Conservation (phyloP, 1,284 basidiomycete species). For the Coniferiporia weirii region DNA sequence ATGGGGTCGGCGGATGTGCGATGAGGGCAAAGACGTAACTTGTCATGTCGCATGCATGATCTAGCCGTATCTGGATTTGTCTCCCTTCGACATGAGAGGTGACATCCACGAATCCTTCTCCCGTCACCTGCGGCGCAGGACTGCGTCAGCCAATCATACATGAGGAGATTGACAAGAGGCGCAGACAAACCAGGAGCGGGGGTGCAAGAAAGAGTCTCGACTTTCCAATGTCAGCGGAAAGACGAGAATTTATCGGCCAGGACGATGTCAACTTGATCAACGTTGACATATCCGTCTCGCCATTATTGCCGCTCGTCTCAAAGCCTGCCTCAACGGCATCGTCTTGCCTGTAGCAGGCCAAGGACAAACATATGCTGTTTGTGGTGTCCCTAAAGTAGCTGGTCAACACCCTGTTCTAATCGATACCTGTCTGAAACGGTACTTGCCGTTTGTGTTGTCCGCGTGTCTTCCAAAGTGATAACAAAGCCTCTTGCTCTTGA, state of each 20-base stretch:
- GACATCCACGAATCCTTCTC: conserved; percentile 16
- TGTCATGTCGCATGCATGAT: conserved; percentile 7
- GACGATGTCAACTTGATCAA: not conserved
- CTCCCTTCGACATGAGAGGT: conserved; percentile 5
- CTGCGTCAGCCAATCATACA: no score
- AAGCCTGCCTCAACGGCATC: not conserved
- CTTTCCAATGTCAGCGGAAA: conserved; percentile 7
- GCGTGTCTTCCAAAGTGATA: conserved; percentile 6
- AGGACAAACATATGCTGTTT: conserved; percentile 10
- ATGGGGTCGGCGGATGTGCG: conserved; percentile 14
- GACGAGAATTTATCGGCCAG: conserved; percentile 13
- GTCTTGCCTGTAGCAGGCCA: conserved; percentile 10
- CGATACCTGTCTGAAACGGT: not conserved
- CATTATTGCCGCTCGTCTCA: not conserved
- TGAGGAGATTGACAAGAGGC: not conserved
- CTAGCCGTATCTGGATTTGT: conserved; percentile 7
- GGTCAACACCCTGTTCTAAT: not conserved
- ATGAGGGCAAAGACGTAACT: conserved; percentile 17
- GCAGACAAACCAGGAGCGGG: conserved; percentile 3
- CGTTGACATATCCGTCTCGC: not conserved
- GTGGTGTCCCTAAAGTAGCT: not conserved
- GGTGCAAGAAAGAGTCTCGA: conserved; percentile 11
- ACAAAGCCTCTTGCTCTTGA: not conserved
- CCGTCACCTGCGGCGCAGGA: not conserved
- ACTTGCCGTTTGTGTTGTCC: conserved; percentile 7